Percentiles rank a stretch among this genome's conserved stretches.
These are phyloP conservation scores for Aspergillus aculeatus DNA, from an alignment of 2,329 filamentous ascomycete species.

Conservation along the genomic window DNA sequence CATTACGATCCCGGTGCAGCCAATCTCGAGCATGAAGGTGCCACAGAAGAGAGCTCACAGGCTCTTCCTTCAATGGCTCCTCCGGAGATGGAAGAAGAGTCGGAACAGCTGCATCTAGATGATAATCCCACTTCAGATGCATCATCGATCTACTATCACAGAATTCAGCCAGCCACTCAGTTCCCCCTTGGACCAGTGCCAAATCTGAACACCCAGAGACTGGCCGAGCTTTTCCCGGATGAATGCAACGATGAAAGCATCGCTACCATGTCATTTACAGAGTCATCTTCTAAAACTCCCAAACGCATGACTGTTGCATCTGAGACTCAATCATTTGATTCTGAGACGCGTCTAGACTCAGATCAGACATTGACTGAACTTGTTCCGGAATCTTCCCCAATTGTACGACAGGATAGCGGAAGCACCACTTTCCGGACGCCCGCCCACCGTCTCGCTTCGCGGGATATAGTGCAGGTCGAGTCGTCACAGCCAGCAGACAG, in stretches of 20 bases:
- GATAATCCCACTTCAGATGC: slow-evolving; percentile 34
- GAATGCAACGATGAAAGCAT: slow-evolving; percentile 19
- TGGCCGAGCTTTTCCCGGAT: slow-evolving; percentile 40
- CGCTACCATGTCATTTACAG: slow-evolving; percentile 8
- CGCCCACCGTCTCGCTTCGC: slow-evolving; percentile 21
- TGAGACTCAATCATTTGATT: slow-evolving; percentile 9
- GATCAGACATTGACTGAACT: slow-evolving; percentile 31
- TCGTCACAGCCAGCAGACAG: slow-evolving; percentile 41
- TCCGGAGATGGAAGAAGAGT: slow-evolving; percentile 24
- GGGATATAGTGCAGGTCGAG: slow-evolving; percentile 40
- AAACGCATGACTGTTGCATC: slow-evolving; percentile 4
- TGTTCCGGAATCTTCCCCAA: slow-evolving; percentile 42
- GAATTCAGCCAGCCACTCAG: slow-evolving; percentile 36
- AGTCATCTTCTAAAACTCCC: slow-evolving; percentile 8
- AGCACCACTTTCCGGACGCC: slow-evolving; percentile 13
- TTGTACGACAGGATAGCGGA: slow-evolving; percentile 18
- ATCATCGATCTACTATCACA: slow-evolving; percentile 40
- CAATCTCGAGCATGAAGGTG: slow-evolving; percentile 12
- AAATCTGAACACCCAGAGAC: slow-evolving; percentile 34
- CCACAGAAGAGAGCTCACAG: slow-evolving; percentile 29
- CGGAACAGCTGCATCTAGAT: slow-evolving; percentile 26
- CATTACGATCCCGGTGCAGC: background rate
- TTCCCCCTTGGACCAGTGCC: slow-evolving; percentile 39
- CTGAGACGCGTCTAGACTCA: slow-evolving; percentile 20
- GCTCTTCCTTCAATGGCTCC: slow-evolving; percentile 30